These are phyloP conservation scores for Aspergillus niger DNA, from an alignment of 2,329 filamentous ascomycete genomes.

Conservation along the genomic window DNA sequence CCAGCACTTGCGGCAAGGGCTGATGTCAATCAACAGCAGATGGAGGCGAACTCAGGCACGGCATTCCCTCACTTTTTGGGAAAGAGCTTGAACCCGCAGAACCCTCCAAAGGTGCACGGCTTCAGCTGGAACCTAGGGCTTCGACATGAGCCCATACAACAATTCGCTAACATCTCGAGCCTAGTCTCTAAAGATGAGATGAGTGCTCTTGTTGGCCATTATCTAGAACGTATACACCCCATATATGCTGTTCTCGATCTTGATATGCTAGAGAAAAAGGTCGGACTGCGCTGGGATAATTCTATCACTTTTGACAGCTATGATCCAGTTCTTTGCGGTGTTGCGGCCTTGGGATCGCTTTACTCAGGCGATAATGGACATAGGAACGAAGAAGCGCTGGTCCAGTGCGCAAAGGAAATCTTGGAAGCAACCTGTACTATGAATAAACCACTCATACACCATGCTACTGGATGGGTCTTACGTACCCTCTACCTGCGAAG, in stretches of 20 bases:
- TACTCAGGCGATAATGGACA: not conserved
- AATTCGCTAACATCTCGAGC: not conserved
- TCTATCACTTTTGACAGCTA: not conserved
- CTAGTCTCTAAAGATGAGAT: slow-evolving; percentile 42
- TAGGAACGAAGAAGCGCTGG: not conserved
- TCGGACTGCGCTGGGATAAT: slow-evolving; percentile 7
- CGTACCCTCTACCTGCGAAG: slow-evolving; percentile 56
- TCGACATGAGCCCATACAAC: not conserved
- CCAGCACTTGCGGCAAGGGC: not conserved
- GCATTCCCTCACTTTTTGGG: slow-evolving; percentile 57
- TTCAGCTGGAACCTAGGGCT: not conserved
- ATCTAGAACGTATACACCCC: slow-evolving; percentile 55
- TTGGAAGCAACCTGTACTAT: slow-evolving; percentile 13
- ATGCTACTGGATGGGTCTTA: slow-evolving; percentile 50
- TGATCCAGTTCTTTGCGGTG: not conserved
- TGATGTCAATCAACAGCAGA: slow-evolving; percentile 15
- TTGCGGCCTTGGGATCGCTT: not conserved
- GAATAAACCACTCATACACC: slow-evolving; percentile 24
- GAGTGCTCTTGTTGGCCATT: slow-evolving; percentile 46
- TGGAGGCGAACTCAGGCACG: slow-evolving; percentile 59
- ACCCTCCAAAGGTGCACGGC: slow-evolving; percentile 42
- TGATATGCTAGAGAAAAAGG: slow-evolving; percentile 19
- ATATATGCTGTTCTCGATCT: slow-evolving; percentile 53
- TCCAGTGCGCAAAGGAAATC: not conserved
- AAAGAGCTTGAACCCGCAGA: slow-evolving; percentile 54